Base-by-base conservation (phyloP, 345 rosid species). In the Moringa oleifera region DNA sequence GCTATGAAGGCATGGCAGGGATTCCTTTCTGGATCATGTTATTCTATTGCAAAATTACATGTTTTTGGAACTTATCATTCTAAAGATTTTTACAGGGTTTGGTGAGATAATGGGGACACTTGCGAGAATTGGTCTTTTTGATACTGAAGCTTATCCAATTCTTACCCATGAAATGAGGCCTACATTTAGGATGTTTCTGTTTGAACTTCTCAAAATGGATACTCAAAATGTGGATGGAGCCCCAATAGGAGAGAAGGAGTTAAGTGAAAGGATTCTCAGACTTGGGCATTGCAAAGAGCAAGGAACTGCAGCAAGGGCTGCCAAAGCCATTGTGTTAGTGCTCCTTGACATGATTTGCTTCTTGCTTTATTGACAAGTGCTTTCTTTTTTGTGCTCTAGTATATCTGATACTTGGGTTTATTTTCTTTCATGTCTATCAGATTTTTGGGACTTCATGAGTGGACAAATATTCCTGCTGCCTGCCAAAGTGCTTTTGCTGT, bases 241-340 rank as follows among this genome's bases (percentile, higher is more conserved):
- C 71, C 37, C 50, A 2, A 52, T 65, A 0, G 82, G 82, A 50
- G 96, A 93, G 78, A 76, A 82, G 70, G 83, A 74, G 36, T 81
- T 93, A 61, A 51, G 73, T 55, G 81, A 73, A 72, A 81, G 78
- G 59, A 82, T 90, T 47, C 10, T 80, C 20, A 59, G 64, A 61
- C 86, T 93, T 52, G 96, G 90, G 58, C 79, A 83, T 71, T 76
- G 85, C 80, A 75, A 77, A 65, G 85, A 80, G 61, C 71, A 63
- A 58, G 86, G 67, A 65, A 71, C 70, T 28, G 98, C 96, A 60
- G 52, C 54, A 47, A 80, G 66, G 72, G 80, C 87, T 20, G 86
- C 97, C 55, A 90, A 86, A 80, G 86, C 94, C 46, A 73, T 93
- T 9, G 47, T 80, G 97, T 92, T 67, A 74, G 85, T 70, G 31